Conservation (phyloP, 2,329 filamentous ascomycete genomes). For the Colletotrichum nymphaeae region DNA sequence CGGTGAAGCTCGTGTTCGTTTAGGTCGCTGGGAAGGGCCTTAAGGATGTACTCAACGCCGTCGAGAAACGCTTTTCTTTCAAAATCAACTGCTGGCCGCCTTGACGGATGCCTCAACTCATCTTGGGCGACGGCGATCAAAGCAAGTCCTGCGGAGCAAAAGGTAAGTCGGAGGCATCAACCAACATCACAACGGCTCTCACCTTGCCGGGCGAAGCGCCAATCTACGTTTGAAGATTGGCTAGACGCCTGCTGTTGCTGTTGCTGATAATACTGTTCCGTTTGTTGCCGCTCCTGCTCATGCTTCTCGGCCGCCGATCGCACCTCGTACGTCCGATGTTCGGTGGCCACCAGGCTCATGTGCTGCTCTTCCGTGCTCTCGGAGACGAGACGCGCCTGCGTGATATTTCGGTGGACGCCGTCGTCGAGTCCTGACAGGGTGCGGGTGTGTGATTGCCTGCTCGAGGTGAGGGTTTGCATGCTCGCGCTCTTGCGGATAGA, state of each 20-base stretch:
- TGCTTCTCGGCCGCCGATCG: constrained; percentile 13
- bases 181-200: background rate
- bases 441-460: constrained; percentile 25
- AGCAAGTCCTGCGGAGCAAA: constrained; percentile 17
- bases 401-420: constrained; percentile 18
- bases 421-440: constrained; percentile 31
- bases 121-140: constrained; percentile 33
- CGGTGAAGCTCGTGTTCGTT: constrained; percentile 63
- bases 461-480: constrained; percentile 39
- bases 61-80: constrained; percentile 74
- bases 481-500: constrained; percentile 58
- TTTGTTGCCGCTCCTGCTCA: constrained; percentile 7
- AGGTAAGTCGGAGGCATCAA: background rate
- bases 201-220: constrained; percentile 49
- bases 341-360: constrained; percentile 26
- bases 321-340: constrained; percentile 27
- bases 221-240: constrained; percentile 45
- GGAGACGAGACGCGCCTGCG: constrained; percentile 21
- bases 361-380: constrained; percentile 32
- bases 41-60: constrained; percentile 72
- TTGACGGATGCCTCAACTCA: constrained; percentile 19
- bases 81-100: constrained; percentile 38
- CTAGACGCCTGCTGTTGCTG: constrained; percentile 35
- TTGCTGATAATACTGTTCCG: constrained; percentile 25
- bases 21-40: constrained; percentile 69